Conservation (phyloP, 1,284 basidiomycete species). For the Trichosporon sp. region DNA sequence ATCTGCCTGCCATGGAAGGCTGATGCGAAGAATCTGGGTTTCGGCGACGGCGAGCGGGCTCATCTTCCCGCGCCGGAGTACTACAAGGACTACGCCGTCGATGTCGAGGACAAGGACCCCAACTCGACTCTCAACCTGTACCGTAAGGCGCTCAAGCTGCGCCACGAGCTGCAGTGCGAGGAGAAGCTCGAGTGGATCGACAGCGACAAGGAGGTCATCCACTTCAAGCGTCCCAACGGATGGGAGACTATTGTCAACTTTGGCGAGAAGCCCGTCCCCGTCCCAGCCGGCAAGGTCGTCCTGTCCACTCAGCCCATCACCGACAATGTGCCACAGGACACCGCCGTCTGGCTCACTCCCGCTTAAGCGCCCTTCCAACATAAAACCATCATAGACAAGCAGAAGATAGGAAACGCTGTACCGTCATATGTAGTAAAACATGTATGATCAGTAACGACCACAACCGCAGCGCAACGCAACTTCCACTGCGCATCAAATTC, state of each 20-base stretch:
- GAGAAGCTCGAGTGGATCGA: slow-evolving; percentile 37
- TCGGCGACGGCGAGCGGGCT: slow-evolving; percentile 20
- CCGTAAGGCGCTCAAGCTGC: slow-evolving; percentile 25
- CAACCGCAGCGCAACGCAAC: no score
- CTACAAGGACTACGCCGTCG: slow-evolving; percentile 29
- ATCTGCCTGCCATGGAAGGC: slow-evolving; percentile 27
- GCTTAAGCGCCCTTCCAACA: neutral
- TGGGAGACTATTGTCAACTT: slow-evolving; percentile 39
- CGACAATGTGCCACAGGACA: slow-evolving; percentile 14
- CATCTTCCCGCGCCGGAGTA: slow-evolving; percentile 35
- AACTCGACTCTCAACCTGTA: slow-evolving; percentile 36
- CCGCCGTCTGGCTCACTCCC: slow-evolving; percentile 18
- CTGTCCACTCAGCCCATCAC: slow-evolving; percentile 15
- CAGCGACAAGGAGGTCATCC: slow-evolving; percentile 20
- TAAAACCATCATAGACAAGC: no score
- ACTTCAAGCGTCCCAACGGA: slow-evolving; percentile 37
- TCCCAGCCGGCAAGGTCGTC: slow-evolving; percentile 32
- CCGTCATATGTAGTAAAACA: neutral
- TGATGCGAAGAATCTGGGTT: slow-evolving; percentile 28
- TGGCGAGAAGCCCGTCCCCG: slow-evolving; percentile 18
- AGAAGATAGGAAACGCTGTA: neutral
- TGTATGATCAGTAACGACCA: neutral
- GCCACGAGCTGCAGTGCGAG: slow-evolving; percentile 26
- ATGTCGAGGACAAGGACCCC: slow-evolving; percentile 26
- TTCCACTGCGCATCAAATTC: slow-evolving; percentile 1